A percentile compares a stretch with the other conserved stretches of the same genome.
These are phyloP conservation scores for Tetrahymena thermophila DNA, from an alignment of 73 alveolate species.

Conservation along the genomic window DNA sequence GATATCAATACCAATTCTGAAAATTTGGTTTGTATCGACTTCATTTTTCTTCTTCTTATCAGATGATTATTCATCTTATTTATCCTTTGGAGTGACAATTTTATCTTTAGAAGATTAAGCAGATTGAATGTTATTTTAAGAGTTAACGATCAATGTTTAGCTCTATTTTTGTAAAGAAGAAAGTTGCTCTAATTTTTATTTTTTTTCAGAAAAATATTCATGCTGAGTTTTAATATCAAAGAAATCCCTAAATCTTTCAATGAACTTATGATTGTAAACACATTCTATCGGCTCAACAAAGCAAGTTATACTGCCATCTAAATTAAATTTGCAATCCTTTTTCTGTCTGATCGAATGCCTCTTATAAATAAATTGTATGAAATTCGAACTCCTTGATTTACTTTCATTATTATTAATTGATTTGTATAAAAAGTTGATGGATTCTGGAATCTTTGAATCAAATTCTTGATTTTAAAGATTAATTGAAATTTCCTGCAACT, in stretches of 20 bases:
- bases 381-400: neutral
- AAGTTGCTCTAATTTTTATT: neutral
- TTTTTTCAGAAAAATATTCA: conserved; percentile 11
- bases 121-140: neutral
- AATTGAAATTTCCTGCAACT: neutral
- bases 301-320: conserved; percentile 20
- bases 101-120: neutral
- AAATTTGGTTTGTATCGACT: neutral
- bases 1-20: neutral
- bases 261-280: neutral
- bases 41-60: neutral
- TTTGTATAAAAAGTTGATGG: neutral
- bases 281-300: conserved; percentile 40
- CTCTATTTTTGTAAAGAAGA: neutral
- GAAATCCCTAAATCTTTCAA: conserved; percentile 20
- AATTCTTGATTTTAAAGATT: conserved; percentile 7
- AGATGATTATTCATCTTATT: neutral
- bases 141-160: neutral
- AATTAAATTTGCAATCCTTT: conserved; percentile 2
- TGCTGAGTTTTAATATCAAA: conserved; percentile 11
- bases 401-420: neutral
- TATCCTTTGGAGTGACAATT: neutral
- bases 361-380: conserved; percentile 9
- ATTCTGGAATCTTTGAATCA: neutral
- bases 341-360: conserved; percentile 3